These are phyloP conservation scores for Mycena alexandri DNA, from an alignment of 768 basidiomycete genomes.

Conservation along the genomic window DNA sequence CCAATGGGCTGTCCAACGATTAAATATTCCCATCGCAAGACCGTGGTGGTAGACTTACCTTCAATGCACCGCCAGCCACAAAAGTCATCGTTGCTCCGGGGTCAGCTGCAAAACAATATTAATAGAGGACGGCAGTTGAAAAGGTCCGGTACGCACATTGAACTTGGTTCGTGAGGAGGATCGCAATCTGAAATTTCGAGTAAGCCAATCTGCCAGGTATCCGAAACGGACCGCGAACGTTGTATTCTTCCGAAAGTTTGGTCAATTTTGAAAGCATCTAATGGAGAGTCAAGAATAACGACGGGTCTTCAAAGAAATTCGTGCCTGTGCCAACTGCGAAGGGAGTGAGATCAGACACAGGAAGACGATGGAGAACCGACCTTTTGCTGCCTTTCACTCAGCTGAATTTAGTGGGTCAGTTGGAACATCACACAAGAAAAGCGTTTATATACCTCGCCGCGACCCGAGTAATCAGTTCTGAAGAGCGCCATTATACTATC, in stretches of 20 bases:
- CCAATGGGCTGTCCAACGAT: conserved; percentile 70
- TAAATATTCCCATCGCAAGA: conserved; percentile 50
- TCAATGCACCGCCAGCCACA: conserved; percentile 92
- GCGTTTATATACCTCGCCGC: conserved; percentile 76
- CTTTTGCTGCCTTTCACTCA: conserved; percentile 95
- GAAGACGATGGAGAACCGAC: conserved; percentile 47
- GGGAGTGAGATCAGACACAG: conserved; percentile 23
- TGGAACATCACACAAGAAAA: conserved; percentile 71
- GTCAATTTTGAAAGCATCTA: conserved; percentile 93
- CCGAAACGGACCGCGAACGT: conserved; percentile 59
- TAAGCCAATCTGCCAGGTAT: conserved; percentile 24
- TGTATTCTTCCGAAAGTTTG: conserved; percentile 93
- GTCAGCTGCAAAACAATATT: conserved; percentile 69
- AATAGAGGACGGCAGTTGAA: not conserved
- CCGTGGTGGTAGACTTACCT: conserved; percentile 62
- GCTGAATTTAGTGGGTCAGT: conserved; percentile 89
- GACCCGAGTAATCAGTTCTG: conserved; percentile 91
- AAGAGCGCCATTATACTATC: conserved; percentile 99
- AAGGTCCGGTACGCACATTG: conserved; percentile 67
- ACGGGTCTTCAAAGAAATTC: not conserved
- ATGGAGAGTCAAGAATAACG: conserved; percentile 8
- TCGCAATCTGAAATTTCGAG: conserved; percentile 69
- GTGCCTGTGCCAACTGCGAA: conserved; percentile 84
- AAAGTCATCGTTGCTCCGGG: conserved; percentile 97
- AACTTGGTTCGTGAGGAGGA: conserved; percentile 94